Evolutionary conservation across 352 stramenopile genomes (phyloP).

Genomic region (Pythium oligandrum): DNA sequence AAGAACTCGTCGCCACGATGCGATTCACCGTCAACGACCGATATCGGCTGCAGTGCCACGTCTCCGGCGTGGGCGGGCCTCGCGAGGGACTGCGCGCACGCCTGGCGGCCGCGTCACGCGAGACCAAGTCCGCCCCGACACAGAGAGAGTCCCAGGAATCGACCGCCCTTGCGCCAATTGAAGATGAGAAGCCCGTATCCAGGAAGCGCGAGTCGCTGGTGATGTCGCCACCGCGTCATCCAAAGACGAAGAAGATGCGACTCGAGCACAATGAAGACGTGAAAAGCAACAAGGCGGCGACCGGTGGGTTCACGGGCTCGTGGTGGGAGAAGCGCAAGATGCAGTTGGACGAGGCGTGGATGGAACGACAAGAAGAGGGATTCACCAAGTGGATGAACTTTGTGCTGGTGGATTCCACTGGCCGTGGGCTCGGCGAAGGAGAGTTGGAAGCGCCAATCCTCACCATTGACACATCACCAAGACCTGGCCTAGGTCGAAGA

Average conservation of each 20-base stretch:
- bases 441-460: slow-evolving; percentile 8
- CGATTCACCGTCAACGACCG: slow-evolving; percentile 65
- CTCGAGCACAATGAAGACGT: slow-evolving; percentile 1
- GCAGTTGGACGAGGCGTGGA: slow-evolving; percentile 75
- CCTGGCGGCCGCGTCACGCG: not conserved
- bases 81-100: not conserved
- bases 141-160: not conserved
- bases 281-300: slow-evolving; percentile 1
- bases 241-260: slow-evolving; percentile 13
- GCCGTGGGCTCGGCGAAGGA: slow-evolving; percentile 24
- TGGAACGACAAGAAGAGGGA: slow-evolving; percentile 69
- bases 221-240: slow-evolving; percentile 15
- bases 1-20: slow-evolving; percentile 35
- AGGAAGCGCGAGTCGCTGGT: slow-evolving; percentile 12
- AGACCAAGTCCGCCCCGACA: not conserved
- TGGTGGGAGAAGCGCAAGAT: slow-evolving; percentile 74
- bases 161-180: not conserved
- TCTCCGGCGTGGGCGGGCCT: slow-evolving; percentile 12
- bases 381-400: slow-evolving; percentile 89
- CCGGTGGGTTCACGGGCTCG: slow-evolving; percentile 27
- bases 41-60: slow-evolving; percentile 47
- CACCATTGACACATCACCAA: slow-evolving; percentile 8
- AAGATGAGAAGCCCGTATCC: not conserved
- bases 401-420: slow-evolving; percentile 58
- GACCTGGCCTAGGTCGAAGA: not conserved